Base-by-base conservation (phyloP, 768 basidiomycete genomes). In the Boletellus sp. region DNA sequence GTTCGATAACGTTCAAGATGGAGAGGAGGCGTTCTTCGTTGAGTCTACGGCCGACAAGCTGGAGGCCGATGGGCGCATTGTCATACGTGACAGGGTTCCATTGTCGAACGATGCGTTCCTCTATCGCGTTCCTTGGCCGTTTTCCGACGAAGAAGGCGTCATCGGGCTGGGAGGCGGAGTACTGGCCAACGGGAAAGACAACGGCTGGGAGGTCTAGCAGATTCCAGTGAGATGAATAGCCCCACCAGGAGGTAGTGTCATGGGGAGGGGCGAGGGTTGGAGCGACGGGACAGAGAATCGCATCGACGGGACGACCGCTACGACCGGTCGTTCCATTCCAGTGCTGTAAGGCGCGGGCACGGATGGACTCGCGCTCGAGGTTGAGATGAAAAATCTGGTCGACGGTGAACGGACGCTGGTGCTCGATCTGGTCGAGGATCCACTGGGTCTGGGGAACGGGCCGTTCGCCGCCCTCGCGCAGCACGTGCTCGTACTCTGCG, bases 161-260 rank as follows among this genome's bases (percentile, higher is more conserved):
- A 23, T 22, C n/a, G 56, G 28, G 36, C 42, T 62, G 57, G 45
- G 57, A 59, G 35, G 71, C 64, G 34, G 45, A 59, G 56, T 66
- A 61, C 51, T 68, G 66, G 16, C 72, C 75, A 33, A 71, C 72
- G 23, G 78, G 78, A 62, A 80, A 77, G 4, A 72, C 74, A 17
- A 70, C 72, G 17, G 70, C 71, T 10, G 78, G 71, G 46, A 74
- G 75, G 60, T 80, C 78, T 53, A 73, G 55, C 46, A 80, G 55
- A 57, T 80, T 80, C 77, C 78, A 79, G 54, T 80, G 74, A 2
- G 74, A 74, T 6, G 73, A 74, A 57, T 78, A 79, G 7, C 70
- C 68, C 75, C 76, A 76, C 72, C 74, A 78, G n/a, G 70, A 64
- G 12, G 72, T 74, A 4, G 70, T 71, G 52, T 74, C 72, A 46